phyloP scores from a whole-genome alignment of 2,329 filamentous ascomycete genomes.

The Magnaporthiopsis incrustans region DNA sequence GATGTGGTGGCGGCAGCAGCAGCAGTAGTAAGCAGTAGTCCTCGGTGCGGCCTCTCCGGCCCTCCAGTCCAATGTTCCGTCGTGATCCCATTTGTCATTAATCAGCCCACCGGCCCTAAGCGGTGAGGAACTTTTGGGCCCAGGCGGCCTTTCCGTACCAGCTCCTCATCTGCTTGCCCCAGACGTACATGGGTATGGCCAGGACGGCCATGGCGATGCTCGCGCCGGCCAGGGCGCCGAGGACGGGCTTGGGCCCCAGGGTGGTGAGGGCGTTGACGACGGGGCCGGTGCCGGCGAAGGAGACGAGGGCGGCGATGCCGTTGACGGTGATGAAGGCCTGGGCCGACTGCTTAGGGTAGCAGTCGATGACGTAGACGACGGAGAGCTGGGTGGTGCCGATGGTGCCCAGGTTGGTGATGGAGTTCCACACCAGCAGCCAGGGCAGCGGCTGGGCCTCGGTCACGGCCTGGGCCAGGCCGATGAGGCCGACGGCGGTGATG shows the following conservation, averaged over 20 bases:
- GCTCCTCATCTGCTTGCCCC: conserved; percentile 48
- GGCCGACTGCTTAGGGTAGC: conserved; percentile 5
- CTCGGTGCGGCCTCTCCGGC: no score
- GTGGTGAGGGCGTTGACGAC: conserved; percentile 41
- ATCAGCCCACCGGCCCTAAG: neutral
- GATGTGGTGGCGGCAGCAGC: no score
- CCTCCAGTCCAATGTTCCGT: neutral
- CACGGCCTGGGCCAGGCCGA: conserved; percentile 4
- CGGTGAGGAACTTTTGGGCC: conserved; percentile 8
- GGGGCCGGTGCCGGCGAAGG: neutral
- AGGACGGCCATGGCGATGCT: conserved; percentile 44
- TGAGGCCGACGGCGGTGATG: conserved; percentile 5
- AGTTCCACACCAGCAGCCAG: conserved; percentile 8
- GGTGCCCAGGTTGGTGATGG: conserved; percentile 1
- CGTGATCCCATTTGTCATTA: neutral
- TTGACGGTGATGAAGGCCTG: conserved; percentile 7
- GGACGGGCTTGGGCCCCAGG: conserved; percentile 13
- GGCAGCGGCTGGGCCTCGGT: conserved; percentile 1
- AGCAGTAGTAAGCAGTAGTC: no score
- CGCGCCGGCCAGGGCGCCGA: conserved; percentile 41
- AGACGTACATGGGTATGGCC: conserved; percentile 45
- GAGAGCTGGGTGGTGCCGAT: conserved; percentile 2
- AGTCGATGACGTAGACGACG: conserved; percentile 8
- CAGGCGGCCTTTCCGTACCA: conserved; percentile 44
- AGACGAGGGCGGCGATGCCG: neutral